Evolutionary conservation across 2,329 filamentous ascomycete species (phyloP).

Genomic region (Monilinia fructicola): DNA sequence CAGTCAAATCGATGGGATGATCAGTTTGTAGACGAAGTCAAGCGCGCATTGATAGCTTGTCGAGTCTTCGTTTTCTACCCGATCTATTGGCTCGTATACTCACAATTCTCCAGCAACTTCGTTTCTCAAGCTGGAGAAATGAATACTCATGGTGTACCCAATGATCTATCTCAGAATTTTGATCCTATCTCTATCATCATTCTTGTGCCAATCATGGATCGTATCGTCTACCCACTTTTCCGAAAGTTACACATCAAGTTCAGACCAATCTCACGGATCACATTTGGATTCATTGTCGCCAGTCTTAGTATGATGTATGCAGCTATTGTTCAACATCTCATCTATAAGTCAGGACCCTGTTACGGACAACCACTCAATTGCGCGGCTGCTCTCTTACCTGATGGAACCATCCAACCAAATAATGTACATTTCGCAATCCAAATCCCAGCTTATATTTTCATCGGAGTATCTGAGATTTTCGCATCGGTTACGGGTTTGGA

Average conservation of each 20-base stretch:
- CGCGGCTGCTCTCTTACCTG: constrained; percentile 5
- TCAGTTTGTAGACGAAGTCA: constrained; percentile 44
- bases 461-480: constrained; percentile 58
- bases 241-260: constrained; percentile 55
- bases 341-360: constrained; percentile 61
- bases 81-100: constrained; percentile 52
- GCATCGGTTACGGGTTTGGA: constrained; percentile 64
- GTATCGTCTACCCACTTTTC: constrained; percentile 58
- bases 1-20: constrained; percentile 46
- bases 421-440: constrained; percentile 45
- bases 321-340: constrained; percentile 44
- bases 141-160: constrained; percentile 54
- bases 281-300: constrained; percentile 58
- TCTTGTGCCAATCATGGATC: constrained; percentile 52
- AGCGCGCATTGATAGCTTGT: constrained; percentile 59
- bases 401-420: constrained; percentile 30
- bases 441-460: constrained; percentile 48
- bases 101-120: constrained; percentile 56
- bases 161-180: constrained; percentile 61
- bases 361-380: constrained; percentile 45
- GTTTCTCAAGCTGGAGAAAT: constrained; percentile 56
- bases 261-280: constrained; percentile 56
- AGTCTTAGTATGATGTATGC: constrained; percentile 21
- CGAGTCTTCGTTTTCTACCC: constrained; percentile 58
- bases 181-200: constrained; percentile 61